Base-by-base conservation (phyloP, 2,329 filamentous ascomycete species). In the Orbilia ellipsospora region DNA sequence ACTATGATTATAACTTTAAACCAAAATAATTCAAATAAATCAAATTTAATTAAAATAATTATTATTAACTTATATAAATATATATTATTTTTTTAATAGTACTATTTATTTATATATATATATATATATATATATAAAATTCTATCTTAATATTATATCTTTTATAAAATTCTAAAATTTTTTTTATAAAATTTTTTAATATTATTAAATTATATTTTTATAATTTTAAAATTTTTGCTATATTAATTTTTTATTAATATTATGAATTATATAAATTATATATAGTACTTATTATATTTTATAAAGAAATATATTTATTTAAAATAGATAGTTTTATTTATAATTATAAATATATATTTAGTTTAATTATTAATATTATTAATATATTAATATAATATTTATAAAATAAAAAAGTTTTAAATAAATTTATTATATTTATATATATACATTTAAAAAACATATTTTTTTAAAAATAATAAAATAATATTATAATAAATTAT, bases 221-320 rank as follows among this genome's bases (percentile, higher is more conserved):
- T 44, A 2, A 44, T 44, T 44, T 23, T 23, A 23, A 4, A 23
- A 23, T 23, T 23, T 23, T 23, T 2, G 23, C 23, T 4, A 23
- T 23, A 23, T 2, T 23, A 23, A 4, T 23, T 2, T 23, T 2
- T 4, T 23, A 23, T 5, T 44, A 44, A 12, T 2, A n/a, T 44
- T 44, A 12, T 44, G 5, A 12, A 44, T 44, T 44, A 44, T 2
- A 44, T 44, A 44, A 44, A 44, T 12, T 44, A 44, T 44, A 44
- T 5, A 2, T n/a, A 44, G 6, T 44, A 44, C 6, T 44, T 44
- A 12, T 2, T 12, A 44, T 44, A 44, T 44, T 44, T 44, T 44
- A 5, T 44, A 44, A 44, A 44, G n/a, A 44, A 44, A 44, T 44
- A 44, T 44, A 44, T n/a, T 44, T 44, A 44, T 44, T 44, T 44